Conservation (phyloP, 202 grass and related monocot species). For the Panicum hallii region DNA sequence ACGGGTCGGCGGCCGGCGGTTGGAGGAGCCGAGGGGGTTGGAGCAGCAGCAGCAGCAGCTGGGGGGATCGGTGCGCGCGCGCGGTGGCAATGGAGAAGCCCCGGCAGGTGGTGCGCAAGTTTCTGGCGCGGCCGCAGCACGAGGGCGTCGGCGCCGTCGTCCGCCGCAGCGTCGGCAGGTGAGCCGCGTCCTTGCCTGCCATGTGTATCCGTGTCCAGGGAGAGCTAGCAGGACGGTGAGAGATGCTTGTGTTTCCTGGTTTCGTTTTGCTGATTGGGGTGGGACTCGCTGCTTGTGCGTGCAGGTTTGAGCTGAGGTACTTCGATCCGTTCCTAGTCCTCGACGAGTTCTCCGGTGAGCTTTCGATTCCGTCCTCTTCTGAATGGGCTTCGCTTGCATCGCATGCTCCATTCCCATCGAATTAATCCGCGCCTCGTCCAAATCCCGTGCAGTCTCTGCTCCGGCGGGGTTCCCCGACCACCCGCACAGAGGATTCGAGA, state of each 20-base stretch:
- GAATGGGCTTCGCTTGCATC: neutral
- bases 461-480: conserved; percentile 97
- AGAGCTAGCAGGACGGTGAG: neutral
- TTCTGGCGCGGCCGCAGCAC: conserved; percentile 79
- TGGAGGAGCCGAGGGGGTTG: neutral
- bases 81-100: conserved; percentile 52
- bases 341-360: conserved; percentile 94
- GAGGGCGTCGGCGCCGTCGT: conserved; percentile 89
- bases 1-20: conserved; percentile 5
- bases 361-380: neutral
- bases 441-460: conserved; percentile 63
- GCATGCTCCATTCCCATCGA: neutral
- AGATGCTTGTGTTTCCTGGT: neutral
- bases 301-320: conserved; percentile 91
- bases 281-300: neutral
- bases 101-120: conserved; percentile 75
- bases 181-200: neutral
- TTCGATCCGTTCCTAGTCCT: conserved; percentile 94
- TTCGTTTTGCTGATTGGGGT: conserved; percentile 10
- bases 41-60: neutral
- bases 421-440: neutral
- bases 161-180: conserved; percentile 92
- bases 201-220: neutral
- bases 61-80: neutral
- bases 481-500: conserved; percentile 97